Conservation (phyloP, 768 basidiomycete species). For the Hortiboletus flavorubellus region DNA sequence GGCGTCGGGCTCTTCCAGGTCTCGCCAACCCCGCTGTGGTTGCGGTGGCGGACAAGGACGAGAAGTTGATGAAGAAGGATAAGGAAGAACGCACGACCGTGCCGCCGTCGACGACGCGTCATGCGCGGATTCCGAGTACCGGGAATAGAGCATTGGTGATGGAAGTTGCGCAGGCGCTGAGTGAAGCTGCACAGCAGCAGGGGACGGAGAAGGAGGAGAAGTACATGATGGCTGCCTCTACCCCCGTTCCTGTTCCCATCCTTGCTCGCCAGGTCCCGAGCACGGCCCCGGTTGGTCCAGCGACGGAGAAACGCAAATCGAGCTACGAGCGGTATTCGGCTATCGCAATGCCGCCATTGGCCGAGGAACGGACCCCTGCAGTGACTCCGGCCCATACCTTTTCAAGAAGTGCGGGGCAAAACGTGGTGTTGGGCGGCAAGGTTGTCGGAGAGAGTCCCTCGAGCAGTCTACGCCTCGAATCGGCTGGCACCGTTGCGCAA, state of each 20-base stretch:
- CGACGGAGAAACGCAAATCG: constrained; percentile 58
- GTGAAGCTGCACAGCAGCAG: constrained; percentile 30
- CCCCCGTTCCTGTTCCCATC: background rate
- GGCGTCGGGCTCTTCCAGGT: constrained; percentile 43
- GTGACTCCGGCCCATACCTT: constrained; percentile 54
- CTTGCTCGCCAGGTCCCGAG: constrained; percentile 13
- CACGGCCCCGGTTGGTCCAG: constrained; percentile 15
- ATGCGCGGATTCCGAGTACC: constrained; percentile 60
- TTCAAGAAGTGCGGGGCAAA: constrained; percentile 29
- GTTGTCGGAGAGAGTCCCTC: constrained; percentile 11
- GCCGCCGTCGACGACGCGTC: constrained; percentile 38
- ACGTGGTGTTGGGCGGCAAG: background rate
- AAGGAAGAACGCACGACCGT: constrained; percentile 13
- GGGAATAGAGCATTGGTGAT: constrained; percentile 71
- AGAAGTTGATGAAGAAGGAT: constrained; percentile 14
- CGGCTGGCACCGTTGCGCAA: background rate
- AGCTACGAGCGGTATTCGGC: constrained; percentile 67
- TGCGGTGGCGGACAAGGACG: constrained; percentile 3
- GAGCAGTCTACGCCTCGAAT: constrained; percentile 8
- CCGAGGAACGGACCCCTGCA: constrained; percentile 63
- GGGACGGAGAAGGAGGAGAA: background rate
- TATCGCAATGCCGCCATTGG: constrained; percentile 58
- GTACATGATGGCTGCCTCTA: background rate
- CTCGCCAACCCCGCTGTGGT: constrained; percentile 21
- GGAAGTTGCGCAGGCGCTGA: constrained; percentile 70